Conservation (phyloP, 441 rosid genomes). For the Euphorbia corollata region DNA sequence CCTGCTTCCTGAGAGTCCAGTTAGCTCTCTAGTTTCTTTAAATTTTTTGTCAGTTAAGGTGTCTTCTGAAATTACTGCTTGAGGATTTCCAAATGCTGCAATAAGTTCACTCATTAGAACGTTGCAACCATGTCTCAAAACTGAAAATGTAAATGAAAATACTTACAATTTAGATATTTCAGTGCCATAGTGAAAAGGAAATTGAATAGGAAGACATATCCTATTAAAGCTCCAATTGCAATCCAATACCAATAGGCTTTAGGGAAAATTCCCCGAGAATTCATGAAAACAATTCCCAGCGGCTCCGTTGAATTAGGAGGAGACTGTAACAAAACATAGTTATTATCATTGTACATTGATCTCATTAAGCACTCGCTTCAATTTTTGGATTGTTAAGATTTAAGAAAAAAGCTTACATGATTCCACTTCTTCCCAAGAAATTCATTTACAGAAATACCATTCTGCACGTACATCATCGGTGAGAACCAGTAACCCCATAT, state of each 20-base stretch:
- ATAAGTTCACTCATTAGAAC: constrained; percentile 19
- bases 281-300: constrained; percentile 58
- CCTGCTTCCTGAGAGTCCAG: constrained; percentile 28
- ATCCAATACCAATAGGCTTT: constrained; percentile 84
- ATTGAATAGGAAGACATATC: constrained; percentile 52
- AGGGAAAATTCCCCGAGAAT: constrained; percentile 55
- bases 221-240: constrained; percentile 57
- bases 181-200: constrained; percentile 58
- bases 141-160: constrained; percentile 9
- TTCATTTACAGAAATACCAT: constrained; percentile 54
- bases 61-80: constrained; percentile 46
- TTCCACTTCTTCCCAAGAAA: constrained; percentile 56
- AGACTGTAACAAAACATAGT: constrained; percentile 29
- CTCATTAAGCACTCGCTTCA: neutral
- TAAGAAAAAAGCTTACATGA: constrained; percentile 32
- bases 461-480: constrained; percentile 62
- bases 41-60: constrained; percentile 34
- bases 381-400: neutral
- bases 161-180: constrained; percentile 58
- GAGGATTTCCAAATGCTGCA: constrained; percentile 59
- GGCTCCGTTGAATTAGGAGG: constrained; percentile 47
- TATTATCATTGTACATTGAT: constrained; percentile 2
- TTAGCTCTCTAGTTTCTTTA: constrained; percentile 24
- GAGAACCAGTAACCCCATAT: constrained; percentile 67
- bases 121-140: constrained; percentile 4